Evolutionary conservation across 75 land plant genomes (phyloP), one percentile per base, ranked within the genome.

Genomic region (Larix kaempferi): DNA sequence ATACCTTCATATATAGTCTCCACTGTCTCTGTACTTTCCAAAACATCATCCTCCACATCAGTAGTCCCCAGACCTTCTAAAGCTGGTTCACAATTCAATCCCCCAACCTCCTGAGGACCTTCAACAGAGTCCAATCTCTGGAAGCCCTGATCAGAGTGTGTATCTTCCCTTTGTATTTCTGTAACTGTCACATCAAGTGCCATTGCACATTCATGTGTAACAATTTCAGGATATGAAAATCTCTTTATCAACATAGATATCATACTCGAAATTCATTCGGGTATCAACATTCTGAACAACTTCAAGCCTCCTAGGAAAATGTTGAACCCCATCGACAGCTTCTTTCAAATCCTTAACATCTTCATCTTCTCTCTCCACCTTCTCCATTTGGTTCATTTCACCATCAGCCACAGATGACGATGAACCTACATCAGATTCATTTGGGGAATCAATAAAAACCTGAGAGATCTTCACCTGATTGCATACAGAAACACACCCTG

Each of bases 171-270:
- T 41, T n/a, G 23, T 41, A 69, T 69, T 41, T 69, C 73, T 41
- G 73, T 69, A 21, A 69, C 54, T 44, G 23, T 69, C n/a, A 41
- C 73, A n/a, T 69, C 73, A 41, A 25, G 13, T 41, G 11, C 73
- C 52, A 69, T 19, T n/a, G 54, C 73, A 21, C 73, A 69, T 41
- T 69, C 73, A 37, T 69, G 73, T 15, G 73, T 41, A 49, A 37
- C 54, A 15, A 41, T 41, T 12, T 69, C 73, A 41, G 73, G 73
- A 41, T 69, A 69, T 8, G 73, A 52, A 29, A 69, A 41, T 69
- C 54, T 69, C 73, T 69, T n/a, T 69, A 69, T 69, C 73, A 69
- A 69, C 23, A 21, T 21, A 69, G 73, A 69, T 69, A 41, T 69
- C 73, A 69, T 25, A n/a, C 52, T 69, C 49, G 52, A 66, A 8